phyloP scores from a whole-genome alignment of 768 basidiomycete species.

The Pisolithus albus region DNA sequence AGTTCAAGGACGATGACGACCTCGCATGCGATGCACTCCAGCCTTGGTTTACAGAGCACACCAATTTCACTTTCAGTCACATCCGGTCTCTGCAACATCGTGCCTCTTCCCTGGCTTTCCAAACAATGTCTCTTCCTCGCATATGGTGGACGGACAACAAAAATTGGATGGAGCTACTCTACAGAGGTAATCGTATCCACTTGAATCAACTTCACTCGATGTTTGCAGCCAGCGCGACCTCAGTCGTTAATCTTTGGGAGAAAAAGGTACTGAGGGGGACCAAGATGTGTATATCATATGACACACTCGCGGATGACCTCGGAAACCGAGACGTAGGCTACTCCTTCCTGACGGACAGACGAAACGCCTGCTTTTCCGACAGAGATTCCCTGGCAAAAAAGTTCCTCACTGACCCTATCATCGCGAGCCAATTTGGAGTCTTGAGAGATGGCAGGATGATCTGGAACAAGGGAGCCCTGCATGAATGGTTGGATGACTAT shows the following conservation, averaged over 20 bases:
- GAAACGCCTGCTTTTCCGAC: conserved; percentile 6
- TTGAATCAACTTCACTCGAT: background rate
- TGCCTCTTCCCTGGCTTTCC: background rate
- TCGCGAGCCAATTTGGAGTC: too few species aligned
- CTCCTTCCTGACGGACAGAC: background rate
- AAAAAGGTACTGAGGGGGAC: conserved; percentile 8
- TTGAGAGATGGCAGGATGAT: too few species aligned
- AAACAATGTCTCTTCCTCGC: background rate
- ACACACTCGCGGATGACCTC: background rate
- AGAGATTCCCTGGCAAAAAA: background rate
- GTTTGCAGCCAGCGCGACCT: background rate
- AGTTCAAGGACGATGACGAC: background rate
- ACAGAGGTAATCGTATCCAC: background rate
- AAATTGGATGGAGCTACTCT: background rate
- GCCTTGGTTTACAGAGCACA: background rate
- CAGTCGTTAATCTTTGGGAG: conserved; percentile 11
- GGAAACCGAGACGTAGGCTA: background rate
- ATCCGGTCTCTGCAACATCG: background rate
- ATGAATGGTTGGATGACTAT: background rate
- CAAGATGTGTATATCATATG: background rate
- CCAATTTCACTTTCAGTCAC: background rate
- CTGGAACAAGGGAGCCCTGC: conserved; percentile 5
- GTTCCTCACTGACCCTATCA: too few species aligned
- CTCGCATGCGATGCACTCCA: background rate
- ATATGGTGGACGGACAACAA: conserved; percentile 4